Conservation (phyloP, 176 grass and related monocot genomes). For the Chloris gayana region DNA sequence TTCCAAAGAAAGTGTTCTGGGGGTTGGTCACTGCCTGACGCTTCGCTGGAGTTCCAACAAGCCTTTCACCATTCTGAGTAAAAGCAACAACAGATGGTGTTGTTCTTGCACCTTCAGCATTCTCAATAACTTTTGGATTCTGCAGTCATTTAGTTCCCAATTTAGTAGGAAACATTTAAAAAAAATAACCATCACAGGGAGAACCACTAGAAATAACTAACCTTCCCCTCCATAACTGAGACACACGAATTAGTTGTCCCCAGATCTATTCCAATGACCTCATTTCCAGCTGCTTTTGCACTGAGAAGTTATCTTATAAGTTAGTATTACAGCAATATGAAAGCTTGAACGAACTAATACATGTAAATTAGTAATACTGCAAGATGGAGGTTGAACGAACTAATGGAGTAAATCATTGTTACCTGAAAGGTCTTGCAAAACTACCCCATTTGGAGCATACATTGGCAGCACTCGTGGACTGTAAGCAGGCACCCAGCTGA, state of each 20-base stretch:
- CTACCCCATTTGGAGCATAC: conserved; percentile 12
- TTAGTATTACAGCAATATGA: neutral
- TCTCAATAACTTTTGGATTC: conserved; percentile 71
- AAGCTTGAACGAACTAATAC: no score
- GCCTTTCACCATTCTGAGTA: conserved; percentile 27
- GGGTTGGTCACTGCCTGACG: conserved; percentile 33
- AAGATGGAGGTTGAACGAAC: neutral
- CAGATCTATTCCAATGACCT: conserved; percentile 33
- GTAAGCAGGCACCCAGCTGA: conserved; percentile 28
- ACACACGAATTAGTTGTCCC: conserved; percentile 36
- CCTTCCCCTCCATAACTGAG: conserved; percentile 38
- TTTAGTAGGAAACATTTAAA: neutral
- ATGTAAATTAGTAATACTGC: neutral
- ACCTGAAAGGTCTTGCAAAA: conserved; percentile 36
- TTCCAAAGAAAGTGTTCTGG: conserved; percentile 44
- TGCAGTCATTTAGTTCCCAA: conserved; percentile 12
- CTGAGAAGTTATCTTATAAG: conserved; percentile 2
- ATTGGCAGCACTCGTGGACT: conserved; percentile 6
- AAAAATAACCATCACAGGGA: neutral
- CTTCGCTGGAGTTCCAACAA: conserved; percentile 30
- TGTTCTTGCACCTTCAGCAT: conserved; percentile 34
- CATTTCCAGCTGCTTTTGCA: conserved; percentile 18
- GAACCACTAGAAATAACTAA: neutral
- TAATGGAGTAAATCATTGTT: no score
- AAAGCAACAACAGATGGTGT: conserved; percentile 35